Base-by-base conservation (phyloP, 1,284 basidiomycete genomes). In the Neonothopanus nambi region DNA sequence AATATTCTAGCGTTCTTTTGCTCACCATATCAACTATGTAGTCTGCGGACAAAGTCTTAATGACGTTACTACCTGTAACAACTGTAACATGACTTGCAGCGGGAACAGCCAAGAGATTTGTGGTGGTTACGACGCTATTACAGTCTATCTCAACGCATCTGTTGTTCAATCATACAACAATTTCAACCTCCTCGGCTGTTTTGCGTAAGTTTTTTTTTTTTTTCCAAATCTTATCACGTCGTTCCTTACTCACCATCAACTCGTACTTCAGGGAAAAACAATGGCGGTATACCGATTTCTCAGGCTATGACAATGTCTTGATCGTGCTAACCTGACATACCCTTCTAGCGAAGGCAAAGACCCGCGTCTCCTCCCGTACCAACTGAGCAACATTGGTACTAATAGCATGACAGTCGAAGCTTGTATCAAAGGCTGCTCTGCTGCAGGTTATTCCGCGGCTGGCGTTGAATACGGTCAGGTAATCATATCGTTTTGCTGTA, bases 381-480 rank as follows among this genome's bases (percentile, higher is more conserved):
- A 13, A 6, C 30, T 9, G 13, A 33, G 30, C 30, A 33, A 21
- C 37, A 17, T 28, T 28, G 21, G 21, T 28, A 13, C 11, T 12
- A 39, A 49, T 23, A 23, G 24, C 2, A 49, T 49, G 48, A 49
- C 48, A n/a, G 37, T 49, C 13, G 48, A 40, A 39, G 28, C 8
- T 40, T 49, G 48, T 30, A 40, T 49, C 24, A 36, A 23, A 8
- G 18, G 12, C 8, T 49, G 48, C 13, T 39, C 37, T 8, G 24
- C 35, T 24, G 37, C 12, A 17, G 48, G 48, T 2, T 49, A 49
- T 24, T 18, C 20, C n/a, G 35, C 37, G 2, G 48, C 48, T 24
- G 48, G 48, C 12, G 15, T 49, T 3, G 48, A 49, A 40, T 39
- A 49, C 26, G 48, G 35, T 15, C 35, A 38, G 37, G 48, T 49